Conservation (phyloP, 2,329 filamentous ascomycete species). For the Colletotrichum magnum region DNA sequence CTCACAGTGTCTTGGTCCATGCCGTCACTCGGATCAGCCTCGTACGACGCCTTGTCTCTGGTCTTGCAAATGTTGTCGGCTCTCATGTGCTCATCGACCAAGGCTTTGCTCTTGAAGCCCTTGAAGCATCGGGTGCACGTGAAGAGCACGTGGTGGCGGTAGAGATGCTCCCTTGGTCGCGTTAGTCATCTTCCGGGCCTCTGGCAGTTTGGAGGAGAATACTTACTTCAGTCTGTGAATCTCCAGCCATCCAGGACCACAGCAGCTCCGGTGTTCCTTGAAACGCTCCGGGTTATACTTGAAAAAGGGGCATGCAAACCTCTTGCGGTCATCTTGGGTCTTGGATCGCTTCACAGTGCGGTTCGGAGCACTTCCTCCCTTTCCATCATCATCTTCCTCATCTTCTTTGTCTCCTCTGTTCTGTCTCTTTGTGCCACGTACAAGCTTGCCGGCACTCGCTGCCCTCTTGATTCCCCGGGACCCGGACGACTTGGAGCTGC, state of each 20-base stretch:
- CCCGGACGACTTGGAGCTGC: neutral
- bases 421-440: neutral
- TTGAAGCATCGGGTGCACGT: constrained; percentile 53
- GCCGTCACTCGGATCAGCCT: constrained; percentile 47
- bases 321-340: constrained; percentile 22
- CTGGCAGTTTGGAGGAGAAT: neutral
- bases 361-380: constrained; percentile 1
- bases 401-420: constrained; percentile 1
- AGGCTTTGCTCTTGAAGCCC: constrained; percentile 49
- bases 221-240: constrained; percentile 56
- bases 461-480: neutral
- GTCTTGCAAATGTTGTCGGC: constrained; percentile 43
- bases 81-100: constrained; percentile 50
- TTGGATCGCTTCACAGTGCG: constrained; percentile 29
- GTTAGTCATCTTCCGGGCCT: neutral
- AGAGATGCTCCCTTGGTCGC: constrained; percentile 52
- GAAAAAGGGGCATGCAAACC: constrained; percentile 56
- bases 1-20: constrained; percentile 52
- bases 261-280: constrained; percentile 50
- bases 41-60: constrained; percentile 35
- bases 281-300: constrained; percentile 54
- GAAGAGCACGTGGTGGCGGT: constrained; percentile 51
- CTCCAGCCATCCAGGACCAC: constrained; percentile 53
- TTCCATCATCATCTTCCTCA: neutral
- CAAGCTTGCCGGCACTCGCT: neutral